Conservation (phyloP, 768 basidiomycete species). For the Cystobasidium ongulense region DNA sequence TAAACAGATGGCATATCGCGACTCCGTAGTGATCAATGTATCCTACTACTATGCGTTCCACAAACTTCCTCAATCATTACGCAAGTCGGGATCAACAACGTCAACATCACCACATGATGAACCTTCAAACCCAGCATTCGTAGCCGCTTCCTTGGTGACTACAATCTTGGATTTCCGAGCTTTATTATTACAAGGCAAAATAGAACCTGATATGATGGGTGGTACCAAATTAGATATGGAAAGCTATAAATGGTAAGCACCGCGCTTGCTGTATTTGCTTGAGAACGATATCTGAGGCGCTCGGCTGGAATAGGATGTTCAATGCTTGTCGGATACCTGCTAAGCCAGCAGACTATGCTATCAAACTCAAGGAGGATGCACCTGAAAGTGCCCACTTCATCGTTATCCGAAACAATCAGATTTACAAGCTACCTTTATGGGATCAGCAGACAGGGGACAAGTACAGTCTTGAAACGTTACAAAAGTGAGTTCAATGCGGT, state of each 20-base stretch:
- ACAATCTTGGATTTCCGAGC: conserved; percentile 74
- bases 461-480: conserved; percentile 46
- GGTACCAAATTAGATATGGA: conserved; percentile 70
- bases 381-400: conserved; percentile 72
- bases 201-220: conserved; percentile 63
- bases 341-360: conserved; percentile 71
- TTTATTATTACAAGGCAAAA: conserved; percentile 53
- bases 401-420: conserved; percentile 79
- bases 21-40: conserved; percentile 32
- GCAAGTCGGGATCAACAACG: not conserved
- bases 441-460: conserved; percentile 44
- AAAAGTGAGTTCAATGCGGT: conserved; percentile 50
- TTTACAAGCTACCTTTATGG: conserved; percentile 68
- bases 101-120: not conserved
- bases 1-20: conserved; percentile 29
- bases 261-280: too few relatives aligned
- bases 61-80: conserved; percentile 30
- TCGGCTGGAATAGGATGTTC: conserved; percentile 89
- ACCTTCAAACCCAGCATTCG: conserved; percentile 45
- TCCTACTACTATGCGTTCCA: conserved; percentile 32
- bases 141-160: conserved; percentile 76
- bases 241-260: conserved; percentile 72
- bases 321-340: conserved; percentile 80
- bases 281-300: conserved; percentile 67
- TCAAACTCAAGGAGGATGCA: conserved; percentile 59